Percentiles rank a stretch among this genome's conserved stretches.
Evolutionary conservation across 495 filamentous ascomycete genomes (phyloP).

Genomic region (Penicillium waksmanii): DNA sequence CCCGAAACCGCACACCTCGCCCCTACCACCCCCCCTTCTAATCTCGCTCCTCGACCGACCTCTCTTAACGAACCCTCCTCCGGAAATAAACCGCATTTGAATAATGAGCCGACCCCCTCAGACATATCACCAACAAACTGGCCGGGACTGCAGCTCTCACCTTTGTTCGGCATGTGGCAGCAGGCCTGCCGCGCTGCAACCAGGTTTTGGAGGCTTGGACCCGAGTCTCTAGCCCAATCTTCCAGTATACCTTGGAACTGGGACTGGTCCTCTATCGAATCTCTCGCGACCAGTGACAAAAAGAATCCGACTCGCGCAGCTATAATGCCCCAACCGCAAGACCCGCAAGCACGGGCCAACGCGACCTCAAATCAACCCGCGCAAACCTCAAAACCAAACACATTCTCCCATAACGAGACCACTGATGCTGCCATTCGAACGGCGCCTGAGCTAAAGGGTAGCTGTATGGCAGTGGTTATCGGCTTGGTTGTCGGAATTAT

Average conservation of each 20-base stretch:
- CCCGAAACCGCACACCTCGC: conserved; percentile 14
- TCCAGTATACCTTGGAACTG: background rate
- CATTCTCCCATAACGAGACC: conserved; percentile 25
- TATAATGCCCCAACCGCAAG: background rate
- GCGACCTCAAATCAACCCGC: conserved; percentile 2
- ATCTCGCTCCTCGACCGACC: conserved; percentile 22
- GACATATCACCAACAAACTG: conserved; percentile 1
- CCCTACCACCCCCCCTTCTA: conserved; percentile 20
- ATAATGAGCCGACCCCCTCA: conserved; percentile 14
- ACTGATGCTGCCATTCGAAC: conserved; percentile 33
- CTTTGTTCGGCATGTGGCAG: conserved; percentile 34
- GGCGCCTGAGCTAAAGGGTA: conserved; percentile 39
- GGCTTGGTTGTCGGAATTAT: conserved; percentile 46
- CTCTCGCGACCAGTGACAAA: background rate
- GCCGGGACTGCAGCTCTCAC: conserved; percentile 12
- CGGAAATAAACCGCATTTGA: conserved; percentile 3
- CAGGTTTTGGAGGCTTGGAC: conserved; percentile 15
- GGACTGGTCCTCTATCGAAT: background rate
- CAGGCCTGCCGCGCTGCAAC: conserved; percentile 36
- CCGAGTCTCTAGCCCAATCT: conserved; percentile 3
- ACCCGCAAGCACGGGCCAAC: conserved; percentile 3
- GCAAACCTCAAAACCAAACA: conserved; percentile 13
- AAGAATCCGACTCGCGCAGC: background rate
- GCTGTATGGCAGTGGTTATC: conserved; percentile 50
- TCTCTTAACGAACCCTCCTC: conserved; percentile 12